Base-by-base conservation (phyloP, 805 yeast species). In the Candida sanyiensis region DNA sequence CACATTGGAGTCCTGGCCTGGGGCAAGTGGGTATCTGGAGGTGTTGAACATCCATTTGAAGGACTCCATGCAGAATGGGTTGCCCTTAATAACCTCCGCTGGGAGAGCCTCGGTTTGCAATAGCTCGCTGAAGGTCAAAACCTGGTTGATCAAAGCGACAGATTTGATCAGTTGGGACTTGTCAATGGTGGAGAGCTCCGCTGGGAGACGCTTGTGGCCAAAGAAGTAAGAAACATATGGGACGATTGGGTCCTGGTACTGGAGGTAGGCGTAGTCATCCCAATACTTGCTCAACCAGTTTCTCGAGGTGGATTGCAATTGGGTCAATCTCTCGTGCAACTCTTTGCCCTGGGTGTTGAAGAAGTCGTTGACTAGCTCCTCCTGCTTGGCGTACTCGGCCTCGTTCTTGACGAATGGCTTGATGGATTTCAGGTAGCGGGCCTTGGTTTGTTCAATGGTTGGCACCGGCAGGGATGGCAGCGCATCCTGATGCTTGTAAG, bases 51-150 rank as follows among this genome's bases (percentile, higher is more conserved):
- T 83, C 67, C 77, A 75, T 55, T 75, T 76, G 73, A 86, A 89
- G 24, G 94, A 80, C 61, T 86, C 88, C 97, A 90, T 90, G 64
- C 97, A 90, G 57, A 77, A 83, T n/a, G 97, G 95, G 48, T 69
- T 69, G 38, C 78, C 80, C 63, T 77, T 83, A 57, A 86, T 66
- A 41, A 66, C 61, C 62, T 90, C 97, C 5, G 96, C 85, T 40
- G 80, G 86, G 50, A 90, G 69, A 12, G 83, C 67, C 61, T 85
- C 89, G 44, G 64, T 64, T 56, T 83, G 90, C 40, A 87, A 70
- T 35, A 72, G 57, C 43, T 70, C 70, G 68, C 77, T 73, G 59
- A 87, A 90, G 46, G 77, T 70, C 26, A 83, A 66, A 16, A 84
- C 77, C 42, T 83, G 77, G 35, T 73, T 69, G 28, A 83, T 70